These are phyloP conservation scores for Thalassiosira sp. DNA, from an alignment of 352 stramenopile species.

Conservation along the genomic window DNA sequence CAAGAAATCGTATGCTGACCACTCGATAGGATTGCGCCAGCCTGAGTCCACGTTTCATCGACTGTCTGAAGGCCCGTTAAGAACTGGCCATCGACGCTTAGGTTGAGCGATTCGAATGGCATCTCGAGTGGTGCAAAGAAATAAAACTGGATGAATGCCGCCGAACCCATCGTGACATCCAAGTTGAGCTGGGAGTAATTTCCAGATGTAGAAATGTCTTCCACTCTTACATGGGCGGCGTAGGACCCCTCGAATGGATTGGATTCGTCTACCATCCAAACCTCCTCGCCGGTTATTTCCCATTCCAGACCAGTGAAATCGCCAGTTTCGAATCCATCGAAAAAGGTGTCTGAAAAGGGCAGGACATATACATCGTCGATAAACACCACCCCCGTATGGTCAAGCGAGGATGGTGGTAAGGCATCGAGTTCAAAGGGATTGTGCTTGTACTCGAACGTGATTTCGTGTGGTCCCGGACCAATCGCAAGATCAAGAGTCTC, in stretches of 20 bases:
- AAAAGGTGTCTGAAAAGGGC: slow-evolving; percentile 16
- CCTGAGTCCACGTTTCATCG: slow-evolving; percentile 31
- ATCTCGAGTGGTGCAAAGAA: slow-evolving; percentile 43
- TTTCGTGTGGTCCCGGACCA: slow-evolving; percentile 7
- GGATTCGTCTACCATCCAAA: slow-evolving; percentile 41
- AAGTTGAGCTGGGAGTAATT: slow-evolving; percentile 44
- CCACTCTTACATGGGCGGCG: slow-evolving; percentile 40
- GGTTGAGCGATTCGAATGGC: slow-evolving; percentile 46
- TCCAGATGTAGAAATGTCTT: slow-evolving; percentile 36
- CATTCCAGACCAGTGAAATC: slow-evolving; percentile 46
- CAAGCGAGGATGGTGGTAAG: background rate
- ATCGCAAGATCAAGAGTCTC: slow-evolving; percentile 8
- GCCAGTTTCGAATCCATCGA: slow-evolving; percentile 56
- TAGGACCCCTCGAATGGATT: slow-evolving; percentile 39
- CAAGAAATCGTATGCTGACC: slow-evolving; percentile 46
- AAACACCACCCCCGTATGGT: slow-evolving; percentile 7
- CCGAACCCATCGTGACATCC: slow-evolving; percentile 2
- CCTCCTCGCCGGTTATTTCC: slow-evolving; percentile 23
- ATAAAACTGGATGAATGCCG: slow-evolving; percentile 50
- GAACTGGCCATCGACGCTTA: slow-evolving; percentile 47
- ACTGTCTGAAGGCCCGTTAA: slow-evolving; percentile 28
- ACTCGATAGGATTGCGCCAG: slow-evolving; percentile 38
- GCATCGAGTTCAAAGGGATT: slow-evolving; percentile 15
- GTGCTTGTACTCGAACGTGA: slow-evolving; percentile 29
- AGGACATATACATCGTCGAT: slow-evolving; percentile 22